Conservation (phyloP, 2,329 filamentous ascomycete genomes). For the Venturia aucupariae region DNA sequence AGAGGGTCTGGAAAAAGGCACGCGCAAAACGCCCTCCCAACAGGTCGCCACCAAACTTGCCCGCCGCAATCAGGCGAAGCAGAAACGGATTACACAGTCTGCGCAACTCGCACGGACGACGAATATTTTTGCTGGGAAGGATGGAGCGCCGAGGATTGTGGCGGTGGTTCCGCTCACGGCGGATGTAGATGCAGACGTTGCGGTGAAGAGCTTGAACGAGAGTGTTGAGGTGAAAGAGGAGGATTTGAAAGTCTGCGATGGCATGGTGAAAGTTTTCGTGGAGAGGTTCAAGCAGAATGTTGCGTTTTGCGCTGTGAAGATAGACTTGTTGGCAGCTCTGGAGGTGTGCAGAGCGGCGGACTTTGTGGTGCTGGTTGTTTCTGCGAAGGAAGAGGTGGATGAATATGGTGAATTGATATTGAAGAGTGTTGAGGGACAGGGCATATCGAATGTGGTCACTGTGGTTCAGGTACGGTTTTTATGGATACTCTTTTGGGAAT, state of each 20-base stretch:
- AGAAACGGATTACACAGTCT: constrained; percentile 75
- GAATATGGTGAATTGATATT: constrained; percentile 75
- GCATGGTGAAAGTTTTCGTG: constrained; percentile 56
- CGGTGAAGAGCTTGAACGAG: constrained; percentile 61
- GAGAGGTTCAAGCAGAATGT: constrained; percentile 94
- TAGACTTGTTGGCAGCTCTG: constrained; percentile 66
- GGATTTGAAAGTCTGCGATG: constrained; percentile 19
- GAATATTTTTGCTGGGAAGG: constrained; percentile 74
- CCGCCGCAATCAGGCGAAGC: constrained; percentile 87
- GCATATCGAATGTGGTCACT: constrained; percentile 84
- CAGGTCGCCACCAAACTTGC: constrained; percentile 97
- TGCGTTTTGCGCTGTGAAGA: constrained; percentile 68
- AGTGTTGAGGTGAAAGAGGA: constrained; percentile 66
- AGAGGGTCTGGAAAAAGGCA: constrained; percentile 58
- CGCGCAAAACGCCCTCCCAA: constrained; percentile 83
- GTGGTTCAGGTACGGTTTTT: constrained; percentile 51
- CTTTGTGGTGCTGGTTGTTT: constrained; percentile 80
- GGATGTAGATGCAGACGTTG: constrained; percentile 57
- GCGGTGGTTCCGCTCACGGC: constrained; percentile 77
- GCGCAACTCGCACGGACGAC: constrained; percentile 71
- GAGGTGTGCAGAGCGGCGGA: constrained; percentile 85
- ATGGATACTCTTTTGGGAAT: not conserved
- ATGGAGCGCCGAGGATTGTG: constrained; percentile 80
- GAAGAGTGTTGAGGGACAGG: constrained; percentile 82
- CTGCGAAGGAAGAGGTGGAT: constrained; percentile 75